Conservation (phyloP, 352 stramenopile genomes). For the Peronosclerospora sorghi region DNA sequence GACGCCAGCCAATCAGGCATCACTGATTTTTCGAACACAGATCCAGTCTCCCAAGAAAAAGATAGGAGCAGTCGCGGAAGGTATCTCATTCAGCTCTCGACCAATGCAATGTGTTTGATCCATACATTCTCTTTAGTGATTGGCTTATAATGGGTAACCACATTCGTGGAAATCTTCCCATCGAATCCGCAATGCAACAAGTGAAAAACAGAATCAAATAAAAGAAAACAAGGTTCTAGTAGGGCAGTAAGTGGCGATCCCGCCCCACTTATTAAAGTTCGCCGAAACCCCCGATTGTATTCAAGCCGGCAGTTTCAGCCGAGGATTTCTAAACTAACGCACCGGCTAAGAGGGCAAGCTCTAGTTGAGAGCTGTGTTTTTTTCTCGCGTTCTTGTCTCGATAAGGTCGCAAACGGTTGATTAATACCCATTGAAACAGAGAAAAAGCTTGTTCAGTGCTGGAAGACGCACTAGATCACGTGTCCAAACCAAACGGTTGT, state of each 20-base stretch:
- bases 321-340: too few species aligned
- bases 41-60: not conserved
- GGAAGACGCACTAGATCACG: constrained; percentile 5
- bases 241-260: constrained; percentile 7
- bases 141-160: not conserved
- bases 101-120: not conserved
- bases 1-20: constrained; percentile 7
- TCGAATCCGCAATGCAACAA: constrained; percentile 9
- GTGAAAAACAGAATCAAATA: constrained; percentile 18
- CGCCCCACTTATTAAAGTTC: constrained; percentile 20
- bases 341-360: too few species aligned
- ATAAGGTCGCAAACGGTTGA: constrained; percentile 6
- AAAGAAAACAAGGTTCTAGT: constrained; percentile 5
- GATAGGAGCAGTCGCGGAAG: constrained; percentile 2
- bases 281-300: constrained; percentile 5
- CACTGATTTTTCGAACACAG: constrained; percentile 5
- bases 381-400: too few species aligned
- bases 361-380: too few species aligned
- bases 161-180: constrained; percentile 1
- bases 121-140: not conserved
- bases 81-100: not conserved
- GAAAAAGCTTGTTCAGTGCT: not conserved
- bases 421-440: not conserved
- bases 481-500: constrained; percentile 6
- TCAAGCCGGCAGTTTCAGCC: too few species aligned